Base-by-base conservation (phyloP, 345 rosid species). In the Leavenworthia alabamica region DNA sequence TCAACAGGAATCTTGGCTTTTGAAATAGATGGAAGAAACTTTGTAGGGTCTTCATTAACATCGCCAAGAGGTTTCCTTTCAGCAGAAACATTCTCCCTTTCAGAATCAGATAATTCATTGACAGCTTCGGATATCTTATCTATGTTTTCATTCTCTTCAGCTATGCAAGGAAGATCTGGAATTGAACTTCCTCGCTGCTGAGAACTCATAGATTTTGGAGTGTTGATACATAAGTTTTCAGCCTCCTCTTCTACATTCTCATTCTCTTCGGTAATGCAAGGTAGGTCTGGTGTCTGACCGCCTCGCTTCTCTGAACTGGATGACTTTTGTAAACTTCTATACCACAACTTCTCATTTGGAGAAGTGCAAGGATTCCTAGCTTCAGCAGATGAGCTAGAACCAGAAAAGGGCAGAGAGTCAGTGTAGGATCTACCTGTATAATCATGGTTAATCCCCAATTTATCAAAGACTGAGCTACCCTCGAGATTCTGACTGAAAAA, bases 191-290 rank as follows among this genome's bases (percentile, higher is more conserved):
- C 77, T 68, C 73, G 81, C 50, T 76, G 77, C 78, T 79, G 87
- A 65, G 89, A 87, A 70, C 86, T 79, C 33, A 77, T 68, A 52
- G 90, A 77, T 28, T 69, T 75, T 22, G 75, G 77, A 54, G 74
- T 56, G 48, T 74, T 75, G 52, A 73, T 74, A 68, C 86, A 83
- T 62, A 79, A 55, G 79, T 82, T 78, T 72, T 76, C 42, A 67
- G 71, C 68, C 19, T 60, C 78, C 62, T 80, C 86, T 24, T 83
- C 81, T 26, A 59, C 22, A 43, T 54, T 75, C 80, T 93, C 96
- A 75, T 76, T 79, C 75, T 89, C 96, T 77, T 93, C 97, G 40
- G 52, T 80, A 52, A 93, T 87, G 75, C 88, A 80, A 42, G 97
- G 92, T 60, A 93, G 95, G 64, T 89, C 95, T 55, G 83, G 84